phyloP scores from a whole-genome alignment of 805 yeast species.

The Metschnikowia colocasiae region DNA sequence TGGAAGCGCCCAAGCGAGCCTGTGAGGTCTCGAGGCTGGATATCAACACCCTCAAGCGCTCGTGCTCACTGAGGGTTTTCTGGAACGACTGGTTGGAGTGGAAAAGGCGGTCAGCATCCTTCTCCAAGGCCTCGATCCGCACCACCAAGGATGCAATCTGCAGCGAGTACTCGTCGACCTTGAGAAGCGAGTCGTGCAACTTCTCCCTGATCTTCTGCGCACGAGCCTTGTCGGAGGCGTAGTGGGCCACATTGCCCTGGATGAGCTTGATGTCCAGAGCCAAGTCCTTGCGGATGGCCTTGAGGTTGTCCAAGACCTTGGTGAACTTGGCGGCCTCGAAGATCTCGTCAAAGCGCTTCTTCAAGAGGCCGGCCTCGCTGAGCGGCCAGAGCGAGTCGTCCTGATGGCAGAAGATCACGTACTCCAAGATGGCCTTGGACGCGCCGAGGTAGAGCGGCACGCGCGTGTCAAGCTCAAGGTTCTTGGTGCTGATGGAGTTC shows the following conservation, averaged over 20 bases:
- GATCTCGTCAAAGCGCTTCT: conserved; percentile 92
- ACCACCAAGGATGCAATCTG: conserved; percentile 48
- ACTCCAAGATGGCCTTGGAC: conserved; percentile 79
- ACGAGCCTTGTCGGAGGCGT: conserved; percentile 67
- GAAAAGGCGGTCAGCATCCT: conserved; percentile 60
- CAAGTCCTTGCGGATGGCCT: conserved; percentile 72
- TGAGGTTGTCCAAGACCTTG: conserved; percentile 79
- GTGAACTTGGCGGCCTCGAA: conserved; percentile 94
- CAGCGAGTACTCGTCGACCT: conserved; percentile 42
- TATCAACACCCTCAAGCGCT: conserved; percentile 39
- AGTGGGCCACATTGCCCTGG: conserved; percentile 74
- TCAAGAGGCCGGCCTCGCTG: conserved; percentile 82
- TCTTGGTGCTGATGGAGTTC: conserved; percentile 72
- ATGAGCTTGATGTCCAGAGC: conserved; percentile 68
- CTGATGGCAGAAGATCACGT: conserved; percentile 95
- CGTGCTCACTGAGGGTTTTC: conserved; percentile 59
- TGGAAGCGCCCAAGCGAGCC: conserved; percentile 44
- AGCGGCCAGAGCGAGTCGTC: conserved; percentile 97
- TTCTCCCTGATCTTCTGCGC: conserved; percentile 56
- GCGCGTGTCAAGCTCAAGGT: conserved; percentile 76
- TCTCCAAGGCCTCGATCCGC: conserved; percentile 51
- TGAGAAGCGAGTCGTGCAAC: conserved; percentile 39
- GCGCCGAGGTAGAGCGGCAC: conserved; percentile 86
- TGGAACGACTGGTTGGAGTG: conserved; percentile 80
- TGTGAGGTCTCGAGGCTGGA: conserved; percentile 41